Evolutionary conservation across 257 asterid genomes (phyloP).

Genomic region (Echites panduratus): DNA sequence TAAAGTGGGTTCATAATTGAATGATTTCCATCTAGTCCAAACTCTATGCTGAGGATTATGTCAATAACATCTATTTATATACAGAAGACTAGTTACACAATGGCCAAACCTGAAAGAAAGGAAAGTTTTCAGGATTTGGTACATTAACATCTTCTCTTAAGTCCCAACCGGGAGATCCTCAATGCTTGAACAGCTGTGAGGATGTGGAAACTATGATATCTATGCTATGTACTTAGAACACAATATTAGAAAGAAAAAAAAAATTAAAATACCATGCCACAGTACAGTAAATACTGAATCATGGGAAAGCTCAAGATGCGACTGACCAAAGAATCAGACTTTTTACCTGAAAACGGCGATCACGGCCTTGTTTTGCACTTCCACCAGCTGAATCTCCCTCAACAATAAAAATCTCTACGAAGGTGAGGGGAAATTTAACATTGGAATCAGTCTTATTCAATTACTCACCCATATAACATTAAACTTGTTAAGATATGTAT

Average conservation of each 20-base stretch:
- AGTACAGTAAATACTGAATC: not conserved
- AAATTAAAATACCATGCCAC: not conserved
- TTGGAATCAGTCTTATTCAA: not conserved
- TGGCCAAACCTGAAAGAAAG: not conserved
- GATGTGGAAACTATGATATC: not conserved
- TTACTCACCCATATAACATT: not conserved
- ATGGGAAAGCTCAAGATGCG: not conserved
- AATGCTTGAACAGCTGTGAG: not conserved
- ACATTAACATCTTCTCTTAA: not conserved
- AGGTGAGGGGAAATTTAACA: constrained; percentile 2
- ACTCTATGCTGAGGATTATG: not conserved
- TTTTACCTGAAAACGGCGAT: constrained; percentile 94
- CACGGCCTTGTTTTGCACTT: constrained; percentile 99
- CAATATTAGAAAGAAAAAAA: not conserved
- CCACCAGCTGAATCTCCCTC: constrained; percentile 99
- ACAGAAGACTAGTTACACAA: not conserved
- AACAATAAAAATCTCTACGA: constrained; percentile 90
- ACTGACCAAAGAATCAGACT: not conserved
- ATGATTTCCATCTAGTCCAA: not conserved
- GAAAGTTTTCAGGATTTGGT: not conserved
- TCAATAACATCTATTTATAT: not conserved
- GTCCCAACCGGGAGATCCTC: not conserved
- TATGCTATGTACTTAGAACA: not conserved
- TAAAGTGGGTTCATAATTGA: not conserved
- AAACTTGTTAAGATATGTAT: too few species aligned